These are phyloP conservation scores for Hippophae gyantsensis DNA, from an alignment of 306 rosid species.

Conservation along the genomic window DNA sequence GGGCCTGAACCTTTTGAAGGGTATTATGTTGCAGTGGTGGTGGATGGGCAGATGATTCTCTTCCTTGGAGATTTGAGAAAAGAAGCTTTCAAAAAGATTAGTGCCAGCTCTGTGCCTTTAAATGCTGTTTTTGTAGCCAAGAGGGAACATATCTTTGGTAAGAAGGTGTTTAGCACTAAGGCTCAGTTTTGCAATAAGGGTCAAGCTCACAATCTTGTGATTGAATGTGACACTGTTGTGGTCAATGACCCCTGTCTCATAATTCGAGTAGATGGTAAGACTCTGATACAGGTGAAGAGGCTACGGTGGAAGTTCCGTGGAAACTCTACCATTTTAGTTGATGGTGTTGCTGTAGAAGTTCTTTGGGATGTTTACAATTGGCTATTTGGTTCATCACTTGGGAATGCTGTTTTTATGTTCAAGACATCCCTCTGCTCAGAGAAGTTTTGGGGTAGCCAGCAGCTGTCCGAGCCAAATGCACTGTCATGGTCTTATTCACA, in stretches of 20 bases:
- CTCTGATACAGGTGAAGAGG: constrained; percentile 77
- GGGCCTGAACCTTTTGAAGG: constrained; percentile 81
- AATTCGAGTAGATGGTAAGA: constrained; percentile 72
- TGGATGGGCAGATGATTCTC: constrained; percentile 73
- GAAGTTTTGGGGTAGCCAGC: constrained; percentile 56
- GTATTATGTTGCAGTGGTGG: constrained; percentile 64
- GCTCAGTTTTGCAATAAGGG: constrained; percentile 73
- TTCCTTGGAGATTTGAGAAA: constrained; percentile 87
- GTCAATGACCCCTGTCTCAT: constrained; percentile 52
- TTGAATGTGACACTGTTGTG: constrained; percentile 73
- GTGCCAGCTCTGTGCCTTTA: constrained; percentile 39
- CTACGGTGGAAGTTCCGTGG: constrained; percentile 91
- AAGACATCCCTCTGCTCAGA: constrained; percentile 58
- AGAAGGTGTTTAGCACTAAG: constrained; percentile 57
- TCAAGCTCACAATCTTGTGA: constrained; percentile 64
- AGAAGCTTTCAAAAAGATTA: constrained; percentile 86
- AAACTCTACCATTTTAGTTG: constrained; percentile 71
- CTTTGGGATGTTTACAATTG: constrained; percentile 95
- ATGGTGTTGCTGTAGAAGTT: constrained; percentile 77
- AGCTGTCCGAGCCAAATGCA: constrained; percentile 46
- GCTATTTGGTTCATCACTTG: constrained; percentile 72
- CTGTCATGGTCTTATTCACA: constrained; percentile 80
- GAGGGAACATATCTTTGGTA: constrained; percentile 84
- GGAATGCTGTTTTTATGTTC: constrained; percentile 90
- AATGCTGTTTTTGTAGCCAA: constrained; percentile 60